phyloP scores from a whole-genome alignment of 1,284 basidiomycete species.

The Fomitiporia mediterranea region DNA sequence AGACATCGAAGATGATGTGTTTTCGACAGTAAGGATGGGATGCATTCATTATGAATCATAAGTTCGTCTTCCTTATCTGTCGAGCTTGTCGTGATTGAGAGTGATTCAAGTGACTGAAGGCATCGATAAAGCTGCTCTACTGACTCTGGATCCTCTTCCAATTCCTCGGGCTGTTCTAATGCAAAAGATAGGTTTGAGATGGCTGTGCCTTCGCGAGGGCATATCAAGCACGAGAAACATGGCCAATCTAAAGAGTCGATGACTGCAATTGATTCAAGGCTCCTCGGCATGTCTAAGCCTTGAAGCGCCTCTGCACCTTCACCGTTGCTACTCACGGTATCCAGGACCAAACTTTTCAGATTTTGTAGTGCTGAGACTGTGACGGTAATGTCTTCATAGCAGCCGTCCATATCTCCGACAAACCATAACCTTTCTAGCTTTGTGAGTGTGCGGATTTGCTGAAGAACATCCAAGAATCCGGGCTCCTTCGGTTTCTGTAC shows the following conservation, averaged over 20 bases:
- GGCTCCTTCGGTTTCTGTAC: background rate
- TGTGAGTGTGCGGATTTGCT: background rate
- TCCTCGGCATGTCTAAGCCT: background rate
- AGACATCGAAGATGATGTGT: background rate
- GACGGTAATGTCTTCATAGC: background rate
- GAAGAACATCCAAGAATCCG: background rate
- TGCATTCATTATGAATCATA: background rate
- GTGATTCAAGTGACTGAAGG: background rate
- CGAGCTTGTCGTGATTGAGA: background rate
- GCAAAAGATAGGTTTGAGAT: background rate
- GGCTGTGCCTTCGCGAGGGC: background rate
- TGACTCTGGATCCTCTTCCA: constrained; percentile 1
- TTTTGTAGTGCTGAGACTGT: background rate
- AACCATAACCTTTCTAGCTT: constrained; percentile 6
- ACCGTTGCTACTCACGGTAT: background rate
- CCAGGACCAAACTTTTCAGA: constrained; percentile 10
- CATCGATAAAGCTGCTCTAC: background rate
- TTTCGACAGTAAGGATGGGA: background rate
- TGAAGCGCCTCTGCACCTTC: background rate
- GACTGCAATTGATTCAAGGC: constrained; percentile 3
- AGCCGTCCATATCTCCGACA: background rate
- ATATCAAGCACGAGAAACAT: background rate
- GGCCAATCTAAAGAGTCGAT: constrained; percentile 1
- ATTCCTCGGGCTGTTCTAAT: background rate
- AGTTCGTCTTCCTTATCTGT: background rate